These are phyloP conservation scores for Passiflora organensis DNA, from an alignment of 345 rosid species.

Conservation along the genomic window DNA sequence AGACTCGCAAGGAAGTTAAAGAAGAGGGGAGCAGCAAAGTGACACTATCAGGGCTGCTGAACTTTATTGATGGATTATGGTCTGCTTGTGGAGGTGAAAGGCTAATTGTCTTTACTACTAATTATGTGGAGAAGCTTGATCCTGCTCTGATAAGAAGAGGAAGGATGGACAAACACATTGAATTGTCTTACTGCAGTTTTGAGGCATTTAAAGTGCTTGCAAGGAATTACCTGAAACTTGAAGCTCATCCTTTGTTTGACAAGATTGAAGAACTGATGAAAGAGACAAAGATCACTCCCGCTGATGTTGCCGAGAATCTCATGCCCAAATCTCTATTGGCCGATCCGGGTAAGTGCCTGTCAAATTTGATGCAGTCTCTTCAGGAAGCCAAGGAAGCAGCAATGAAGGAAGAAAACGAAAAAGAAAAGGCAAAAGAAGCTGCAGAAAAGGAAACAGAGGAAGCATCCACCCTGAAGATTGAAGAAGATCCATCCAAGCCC, in stretches of 20 bases:
- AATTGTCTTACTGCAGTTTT: slow-evolving; percentile 43
- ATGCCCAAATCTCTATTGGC: slow-evolving; percentile 43
- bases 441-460: not conserved
- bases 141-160: slow-evolving; percentile 71
- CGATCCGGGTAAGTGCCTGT: slow-evolving; percentile 31
- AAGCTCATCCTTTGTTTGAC: slow-evolving; percentile 32
- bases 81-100: slow-evolving; percentile 67
- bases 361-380: slow-evolving; percentile 35
- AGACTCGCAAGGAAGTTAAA: slow-evolving; percentile 20
- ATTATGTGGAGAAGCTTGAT: slow-evolving; percentile 56
- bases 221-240: slow-evolving; percentile 37
- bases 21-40: slow-evolving; percentile 36
- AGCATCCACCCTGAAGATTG: too few relatives aligned
- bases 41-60: slow-evolving; percentile 60
- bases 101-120: slow-evolving; percentile 57
- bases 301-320: slow-evolving; percentile 49
- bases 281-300: slow-evolving; percentile 39
- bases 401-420: slow-evolving; percentile 10
- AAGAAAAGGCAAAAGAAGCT: slow-evolving; percentile 2
- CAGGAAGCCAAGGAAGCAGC: slow-evolving; percentile 27
- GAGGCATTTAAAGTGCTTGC: slow-evolving; percentile 46
- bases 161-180: slow-evolving; percentile 56
- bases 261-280: slow-evolving; percentile 19
- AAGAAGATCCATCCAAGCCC: not conserved
- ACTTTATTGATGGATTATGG: slow-evolving; percentile 72